Conservation (phyloP, 805 yeast species). For the Sugiyamaella floridensis region DNA sequence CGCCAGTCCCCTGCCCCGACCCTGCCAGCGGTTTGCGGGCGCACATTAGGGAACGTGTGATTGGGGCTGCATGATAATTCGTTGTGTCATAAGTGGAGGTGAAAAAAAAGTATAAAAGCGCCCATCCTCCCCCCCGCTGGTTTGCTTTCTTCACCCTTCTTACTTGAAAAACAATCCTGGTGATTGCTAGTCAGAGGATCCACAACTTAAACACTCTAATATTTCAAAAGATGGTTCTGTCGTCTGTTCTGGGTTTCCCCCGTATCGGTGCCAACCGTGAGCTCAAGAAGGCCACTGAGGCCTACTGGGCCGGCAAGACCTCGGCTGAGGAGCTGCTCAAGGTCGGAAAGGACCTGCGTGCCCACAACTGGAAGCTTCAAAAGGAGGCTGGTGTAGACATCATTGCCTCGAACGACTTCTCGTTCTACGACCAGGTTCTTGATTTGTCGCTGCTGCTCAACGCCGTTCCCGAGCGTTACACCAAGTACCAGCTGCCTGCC, state of each 20-base stretch:
- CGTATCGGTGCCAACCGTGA: slow-evolving; percentile 99
- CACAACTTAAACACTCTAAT: neutral
- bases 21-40: neutral
- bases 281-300: slow-evolving; percentile 96
- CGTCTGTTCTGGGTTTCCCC: slow-evolving; percentile 98
- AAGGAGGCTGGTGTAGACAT: slow-evolving; percentile 94
- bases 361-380: slow-evolving; percentile 96
- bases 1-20: neutral
- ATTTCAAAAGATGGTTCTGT: slow-evolving; percentile 66
- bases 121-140: neutral
- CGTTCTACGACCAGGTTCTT: slow-evolving; percentile 94
- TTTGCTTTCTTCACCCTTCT: neutral
- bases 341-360: slow-evolving; percentile 94
- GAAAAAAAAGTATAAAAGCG: neutral
- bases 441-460: slow-evolving; percentile 90
- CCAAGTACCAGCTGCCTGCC: slow-evolving; percentile 81
- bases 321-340: slow-evolving; percentile 78
- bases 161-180: neutral
- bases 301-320: slow-evolving; percentile 97
- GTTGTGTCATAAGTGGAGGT: neutral
- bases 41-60: neutral
- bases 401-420: slow-evolving; percentile 96
- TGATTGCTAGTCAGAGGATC: neutral
- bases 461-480: slow-evolving; percentile 94
- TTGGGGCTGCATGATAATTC: neutral